Evolutionary conservation across 495 filamentous ascomycete species (phyloP).

Genomic region (Penicillium parvum): DNA sequence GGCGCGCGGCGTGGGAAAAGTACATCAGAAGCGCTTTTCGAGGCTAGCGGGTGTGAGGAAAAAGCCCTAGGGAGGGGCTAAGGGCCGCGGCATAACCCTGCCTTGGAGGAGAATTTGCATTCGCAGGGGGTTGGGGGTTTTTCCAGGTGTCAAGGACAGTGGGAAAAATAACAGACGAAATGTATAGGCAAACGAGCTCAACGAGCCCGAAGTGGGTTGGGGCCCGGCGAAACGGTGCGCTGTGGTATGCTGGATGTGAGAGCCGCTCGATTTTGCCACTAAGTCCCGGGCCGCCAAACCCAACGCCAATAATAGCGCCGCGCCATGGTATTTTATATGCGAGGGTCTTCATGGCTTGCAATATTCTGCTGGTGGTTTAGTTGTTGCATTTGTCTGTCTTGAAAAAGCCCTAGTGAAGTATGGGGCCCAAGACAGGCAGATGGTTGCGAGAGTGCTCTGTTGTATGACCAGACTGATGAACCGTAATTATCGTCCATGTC

Average conservation of each 20-base stretch:
- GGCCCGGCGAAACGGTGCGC: slow-evolving; percentile 7
- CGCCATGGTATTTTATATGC: not conserved
- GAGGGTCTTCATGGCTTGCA: not conserved
- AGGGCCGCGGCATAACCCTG: not conserved
- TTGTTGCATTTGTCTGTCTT: no score
- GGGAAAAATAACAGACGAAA: slow-evolving; percentile 9
- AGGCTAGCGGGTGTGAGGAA: slow-evolving; percentile 6
- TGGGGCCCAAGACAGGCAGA: no score
- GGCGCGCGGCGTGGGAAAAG: slow-evolving; percentile 2
- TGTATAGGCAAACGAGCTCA: slow-evolving; percentile 5
- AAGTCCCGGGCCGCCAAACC: not conserved
- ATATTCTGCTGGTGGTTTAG: no score
- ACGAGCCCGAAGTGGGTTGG: slow-evolving; percentile 11
- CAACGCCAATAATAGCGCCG: not conserved
- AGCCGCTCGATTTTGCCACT: slow-evolving; percentile 28
- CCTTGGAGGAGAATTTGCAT: no score
- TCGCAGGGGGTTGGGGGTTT: no score
- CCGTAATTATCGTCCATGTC: no score
- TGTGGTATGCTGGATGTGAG: slow-evolving; percentile 40
- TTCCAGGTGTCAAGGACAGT: no score
- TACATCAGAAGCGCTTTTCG: slow-evolving; percentile 1
- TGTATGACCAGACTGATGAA: no score
- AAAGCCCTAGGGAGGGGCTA: slow-evolving; percentile 6
- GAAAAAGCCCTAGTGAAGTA: no score
- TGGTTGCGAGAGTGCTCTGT: no score